Conservation (phyloP, 192 early-diverging fungal genomes). For the Gonapodya prolifera region DNA sequence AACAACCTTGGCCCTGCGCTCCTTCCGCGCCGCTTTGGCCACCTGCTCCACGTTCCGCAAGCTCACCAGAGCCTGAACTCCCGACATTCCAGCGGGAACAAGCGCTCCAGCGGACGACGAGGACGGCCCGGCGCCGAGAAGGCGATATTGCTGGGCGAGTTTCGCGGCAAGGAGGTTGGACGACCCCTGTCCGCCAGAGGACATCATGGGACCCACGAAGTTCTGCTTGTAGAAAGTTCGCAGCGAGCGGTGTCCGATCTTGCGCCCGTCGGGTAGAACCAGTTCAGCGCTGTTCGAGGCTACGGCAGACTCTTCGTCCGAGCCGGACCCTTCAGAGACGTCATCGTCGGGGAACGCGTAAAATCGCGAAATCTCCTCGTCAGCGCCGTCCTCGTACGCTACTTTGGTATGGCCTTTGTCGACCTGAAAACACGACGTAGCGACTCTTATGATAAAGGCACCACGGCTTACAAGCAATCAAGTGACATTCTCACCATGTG, state of each 20-base stretch:
- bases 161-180: background rate
- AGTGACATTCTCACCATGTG: constrained; percentile 63
- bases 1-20: constrained; percentile 45
- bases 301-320: constrained; percentile 14
- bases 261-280: constrained; percentile 68
- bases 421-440: constrained; percentile 33
- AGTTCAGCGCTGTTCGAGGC: constrained; percentile 72
- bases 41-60: constrained; percentile 28
- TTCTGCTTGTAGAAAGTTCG: constrained; percentile 78
- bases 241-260: constrained; percentile 69
- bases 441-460: no score
- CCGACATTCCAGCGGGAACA: constrained; percentile 44
- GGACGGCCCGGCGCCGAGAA: constrained; percentile 51
- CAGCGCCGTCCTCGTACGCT: constrained; percentile 51
- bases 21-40: constrained; percentile 43
- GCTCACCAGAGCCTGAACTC: constrained; percentile 16
- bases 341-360: constrained; percentile 29
- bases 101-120: constrained; percentile 65
- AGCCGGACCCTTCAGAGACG: constrained; percentile 16
- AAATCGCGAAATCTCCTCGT: constrained; percentile 25
- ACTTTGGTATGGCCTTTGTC: constrained; percentile 96
- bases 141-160: constrained; percentile 3
- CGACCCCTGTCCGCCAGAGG: constrained; percentile 41
- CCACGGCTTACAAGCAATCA: no score
- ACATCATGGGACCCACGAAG: constrained; percentile 18